Evolutionary conservation across 345 rosid species (phyloP).

Genomic region (Noccaea bulbosa): DNA sequence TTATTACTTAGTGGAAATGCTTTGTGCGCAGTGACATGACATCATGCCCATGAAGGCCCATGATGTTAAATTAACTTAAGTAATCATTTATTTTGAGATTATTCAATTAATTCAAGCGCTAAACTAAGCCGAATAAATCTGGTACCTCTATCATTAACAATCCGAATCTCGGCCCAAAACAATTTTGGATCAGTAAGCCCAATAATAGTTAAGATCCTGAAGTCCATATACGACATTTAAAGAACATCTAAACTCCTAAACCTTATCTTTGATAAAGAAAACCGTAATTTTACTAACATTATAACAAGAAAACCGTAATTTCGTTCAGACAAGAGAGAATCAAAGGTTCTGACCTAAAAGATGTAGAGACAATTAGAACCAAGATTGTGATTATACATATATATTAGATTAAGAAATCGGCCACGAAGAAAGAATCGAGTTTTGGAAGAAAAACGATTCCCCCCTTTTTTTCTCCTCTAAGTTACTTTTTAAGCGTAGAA

Average conservation of each 20-base stretch:
- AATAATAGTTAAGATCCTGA: not conserved
- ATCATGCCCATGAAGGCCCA: too few relatives aligned
- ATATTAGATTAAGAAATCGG: not conserved
- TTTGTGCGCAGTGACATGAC: slow-evolving; percentile 28
- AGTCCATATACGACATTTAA: not conserved
- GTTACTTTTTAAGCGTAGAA: not conserved
- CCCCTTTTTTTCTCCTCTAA: slow-evolving; percentile 1
- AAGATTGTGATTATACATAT: slow-evolving; percentile 12
- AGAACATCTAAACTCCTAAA: not conserved
- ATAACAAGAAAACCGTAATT: not conserved
- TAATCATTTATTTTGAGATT: not conserved
- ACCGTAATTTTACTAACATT: too few relatives aligned
- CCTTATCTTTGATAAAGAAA: not conserved
- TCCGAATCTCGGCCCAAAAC: slow-evolving; percentile 5
- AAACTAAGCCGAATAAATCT: not conserved
- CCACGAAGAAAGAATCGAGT: slow-evolving; percentile 4
- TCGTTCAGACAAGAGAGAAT: not conserved
- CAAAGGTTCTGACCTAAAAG: not conserved
- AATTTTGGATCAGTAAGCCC: slow-evolving; percentile 4
- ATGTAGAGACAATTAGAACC: not conserved
- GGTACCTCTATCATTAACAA: not conserved
- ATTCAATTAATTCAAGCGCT: not conserved
- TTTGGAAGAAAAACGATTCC: slow-evolving; percentile 4
- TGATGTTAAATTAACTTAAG: not conserved
- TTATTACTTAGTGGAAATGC: slow-evolving; percentile 19